Evolutionary conservation across 768 basidiomycete genomes (phyloP), one percentile per base, ranked within the genome.

Genomic region (Mycena maculata): DNA sequence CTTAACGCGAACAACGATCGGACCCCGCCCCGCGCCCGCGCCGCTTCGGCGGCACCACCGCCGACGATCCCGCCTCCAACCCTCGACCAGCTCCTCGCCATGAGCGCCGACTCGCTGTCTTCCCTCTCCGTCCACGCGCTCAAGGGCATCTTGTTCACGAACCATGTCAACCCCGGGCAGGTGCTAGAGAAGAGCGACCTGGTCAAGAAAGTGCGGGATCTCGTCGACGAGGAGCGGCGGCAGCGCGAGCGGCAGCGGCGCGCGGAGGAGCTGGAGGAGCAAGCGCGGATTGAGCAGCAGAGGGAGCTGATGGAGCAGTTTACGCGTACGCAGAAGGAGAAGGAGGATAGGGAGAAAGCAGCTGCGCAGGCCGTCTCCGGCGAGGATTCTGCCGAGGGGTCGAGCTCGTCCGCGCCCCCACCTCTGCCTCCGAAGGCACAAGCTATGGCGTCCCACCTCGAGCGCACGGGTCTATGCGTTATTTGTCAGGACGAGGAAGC

Each of bases 401-500:
- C 76, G 7, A 59, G 73, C 11, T 69, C 75, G 28, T 60, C 76
- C 41, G 67, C 80, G 2, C 72, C 76, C 5, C 75, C 81, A 4
- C 78, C 76, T 15, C 66, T 77, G n/a, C 67, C 81, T 25, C 74
- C 84, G 8, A 84, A 81, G 66, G 67, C 82, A 11, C 76, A 80
- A 63, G 77, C 78, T 33, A 77, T 81, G 72, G 74, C 77, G 2
- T 77, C 82, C 1, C 78, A 81, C 41, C 75, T 85, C 15, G 92
- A 94, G 67, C 86, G 90, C 25, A 86, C 87, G 11, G 95, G 96
- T 2, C 78, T 96, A 6, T 98, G 96, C 76, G 93, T 97, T 0
- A 87, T 98, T 12, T 98, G 96, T 74, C 95, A 96, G 74, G 96
- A 98, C 68, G 93, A 95, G 65, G 95, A 97, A 69, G 95, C 96